Conservation (phyloP, 2,329 filamentous ascomycete species). For the Diaporthe citriasiana region DNA sequence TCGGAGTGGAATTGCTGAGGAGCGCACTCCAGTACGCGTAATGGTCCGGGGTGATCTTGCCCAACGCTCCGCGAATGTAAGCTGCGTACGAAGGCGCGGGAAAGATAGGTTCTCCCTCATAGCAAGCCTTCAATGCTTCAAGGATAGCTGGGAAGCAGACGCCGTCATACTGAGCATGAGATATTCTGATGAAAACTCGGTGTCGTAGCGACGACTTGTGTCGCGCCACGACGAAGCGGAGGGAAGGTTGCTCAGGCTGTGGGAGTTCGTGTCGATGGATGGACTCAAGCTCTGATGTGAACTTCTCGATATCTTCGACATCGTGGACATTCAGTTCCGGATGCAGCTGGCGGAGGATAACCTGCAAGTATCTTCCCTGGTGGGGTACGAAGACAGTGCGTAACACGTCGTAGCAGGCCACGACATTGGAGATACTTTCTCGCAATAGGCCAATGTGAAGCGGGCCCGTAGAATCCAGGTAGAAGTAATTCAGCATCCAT, state of each 20-base stretch:
- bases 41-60: neutral
- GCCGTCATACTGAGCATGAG: constrained; percentile 65
- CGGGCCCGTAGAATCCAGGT: neutral
- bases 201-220: neutral
- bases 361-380: constrained; percentile 6
- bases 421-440: constrained; percentile 7
- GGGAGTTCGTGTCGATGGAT: neutral
- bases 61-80: constrained; percentile 4
- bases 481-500: constrained; percentile 11
- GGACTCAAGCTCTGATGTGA: neutral
- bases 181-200: constrained; percentile 50
- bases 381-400: constrained; percentile 17
- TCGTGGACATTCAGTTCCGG: neutral
- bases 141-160: constrained; percentile 61
- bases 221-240: neutral
- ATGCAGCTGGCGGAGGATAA: neutral
- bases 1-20: neutral
- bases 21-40: constrained; percentile 13
- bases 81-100: neutral
- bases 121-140: constrained; percentile 56
- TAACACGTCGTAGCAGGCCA: neutral
- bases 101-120: constrained; percentile 44
- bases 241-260: neutral
- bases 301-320: constrained; percentile 10
- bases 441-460: neutral